Conservation (phyloP, 495 filamentous ascomycete species). For the Aspergillus coremiiformis region DNA sequence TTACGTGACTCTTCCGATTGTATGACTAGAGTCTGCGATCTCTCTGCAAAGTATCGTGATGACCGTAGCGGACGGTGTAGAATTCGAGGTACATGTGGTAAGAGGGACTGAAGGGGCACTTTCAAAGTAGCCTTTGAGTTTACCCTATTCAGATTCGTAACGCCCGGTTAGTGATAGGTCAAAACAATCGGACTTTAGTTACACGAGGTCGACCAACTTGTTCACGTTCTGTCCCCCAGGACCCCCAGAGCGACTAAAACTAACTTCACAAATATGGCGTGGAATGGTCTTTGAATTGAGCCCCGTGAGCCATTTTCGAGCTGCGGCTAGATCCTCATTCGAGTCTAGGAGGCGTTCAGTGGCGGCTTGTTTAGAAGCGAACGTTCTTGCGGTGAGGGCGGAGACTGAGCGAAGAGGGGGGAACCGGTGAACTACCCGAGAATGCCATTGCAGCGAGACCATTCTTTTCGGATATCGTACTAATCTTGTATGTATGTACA, state of each 20-base stretch:
- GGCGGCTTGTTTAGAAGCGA: conserved; percentile 15
- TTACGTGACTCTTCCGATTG: conserved; percentile 61
- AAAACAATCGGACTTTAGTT: neutral
- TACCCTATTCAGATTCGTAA: conserved; percentile 48
- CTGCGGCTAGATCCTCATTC: conserved; percentile 55
- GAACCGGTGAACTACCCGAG: conserved; percentile 2
- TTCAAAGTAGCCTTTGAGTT: conserved; percentile 85
- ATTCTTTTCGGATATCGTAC: neutral
- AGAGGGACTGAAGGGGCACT: conserved; percentile 49
- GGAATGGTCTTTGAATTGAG: conserved; percentile 61
- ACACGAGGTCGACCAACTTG: conserved; percentile 55
- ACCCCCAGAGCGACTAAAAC: conserved; percentile 80
- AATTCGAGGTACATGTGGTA: conserved; percentile 57
- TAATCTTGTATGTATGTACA: no score
- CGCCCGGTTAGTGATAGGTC: neutral
- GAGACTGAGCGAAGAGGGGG: conserved; percentile 3
- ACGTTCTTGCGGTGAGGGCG: conserved; percentile 11
- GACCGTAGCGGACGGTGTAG: conserved; percentile 55
- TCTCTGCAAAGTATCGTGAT: conserved; percentile 62
- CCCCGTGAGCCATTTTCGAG: conserved; percentile 65
- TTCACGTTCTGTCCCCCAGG: conserved; percentile 96
- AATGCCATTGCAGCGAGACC: neutral
- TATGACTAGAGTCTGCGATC: conserved; percentile 56
- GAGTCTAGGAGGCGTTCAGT: conserved; percentile 23
- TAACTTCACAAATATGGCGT: conserved; percentile 53